Base-by-base conservation (phyloP, 805 yeast species). In the Wickerhamomyces sydowiorum region DNA sequence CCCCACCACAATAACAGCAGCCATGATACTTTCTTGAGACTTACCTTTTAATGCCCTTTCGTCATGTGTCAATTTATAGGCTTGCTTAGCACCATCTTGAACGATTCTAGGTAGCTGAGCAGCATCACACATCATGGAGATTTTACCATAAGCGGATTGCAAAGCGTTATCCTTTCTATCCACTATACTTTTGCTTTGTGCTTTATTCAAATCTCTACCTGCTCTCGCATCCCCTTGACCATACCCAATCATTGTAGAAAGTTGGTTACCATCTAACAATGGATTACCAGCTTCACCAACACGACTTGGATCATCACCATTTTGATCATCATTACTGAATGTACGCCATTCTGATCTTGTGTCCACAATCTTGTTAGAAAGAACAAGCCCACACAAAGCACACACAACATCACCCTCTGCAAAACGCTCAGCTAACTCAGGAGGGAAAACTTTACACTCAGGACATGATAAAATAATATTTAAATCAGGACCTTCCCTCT, bases 261-360 rank as follows among this genome's bases (percentile, higher is more conserved):
- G 78, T 62, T 90, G 95, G 53, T 86, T 91, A 18, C 95, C 85
- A 57, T 90, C 97, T 52, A 93, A 72, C 41, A 90, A 69, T 9
- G 97, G 96, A 60, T 90, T 90, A 15, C 89, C 82, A 5, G 97
- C 97, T 60, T 90, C 97, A 64, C 99, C 99, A 49, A 91, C 99
- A 86, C 99, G 98, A 51, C 93, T 82, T 5, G 99, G 99, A 62
- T 91, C 99, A 63, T 89, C 97, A 54, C 95, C 96, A 53, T 91
- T 93, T 62, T 91, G 98, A 63, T 91, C 99, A 62, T 91, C 99
- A 60, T 93, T 93, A 45, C 95, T 83, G 62, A 91, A 91, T 2
- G 99, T 93, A 70, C 99, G 86, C 99, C 99, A 91, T 70, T 91
- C 99, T 1, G 96, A 87, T 52, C 98, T 74, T 5, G 96, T 90